Base-by-base conservation (phyloP, 1,284 basidiomycete species). In the Leccinum griseonigrum region DNA sequence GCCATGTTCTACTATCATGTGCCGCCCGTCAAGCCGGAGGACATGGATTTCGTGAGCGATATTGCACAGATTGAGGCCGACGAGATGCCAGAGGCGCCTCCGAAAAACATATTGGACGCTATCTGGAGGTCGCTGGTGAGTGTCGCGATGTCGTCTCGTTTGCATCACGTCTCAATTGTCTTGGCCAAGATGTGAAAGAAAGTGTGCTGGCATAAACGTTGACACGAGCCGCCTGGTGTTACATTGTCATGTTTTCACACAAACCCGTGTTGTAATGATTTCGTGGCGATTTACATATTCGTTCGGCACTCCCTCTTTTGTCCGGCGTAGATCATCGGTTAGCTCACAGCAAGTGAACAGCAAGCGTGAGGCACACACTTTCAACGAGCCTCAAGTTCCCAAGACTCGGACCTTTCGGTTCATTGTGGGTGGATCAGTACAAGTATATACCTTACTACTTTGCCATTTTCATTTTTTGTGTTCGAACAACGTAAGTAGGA, bases 31-130 rank as follows among this genome's bases (percentile, higher is more conserved):
- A 76, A 71, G 51, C 69, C 84, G 10, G 70, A 79, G 28, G 84
- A 94, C 36, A 92, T 96, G 85, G 94, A 96, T 76, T 93, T 97
- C 69, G 75, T 87, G 58, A 79, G 81, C 9, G 84, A 87, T 60
- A 77, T 91, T 59, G 87, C 83, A 50, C 86, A 92, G 74, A 88
- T 94, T 56, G 87, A 90, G 68, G 87, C 86, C 1, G 85, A 84
- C 2, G 84, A 82, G 78, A 82, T 83, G 66, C 87, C 91, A 59
- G 91, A 93, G 46, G 83, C 83, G 8, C 85, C 86, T n/a, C 88
- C 90, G 14, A 85, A 71, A 69, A 93, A 90, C 71, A 81, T 75
- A 68, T 6, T 81, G 9, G 88, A 91, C 60, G 85, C 84, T 31
- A 82, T 91, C 75, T 92, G 90, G 90, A 75, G 71, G 60, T 88